Conservation (phyloP, 148 eudicot genomes). For the Nyssa sinensis region DNA sequence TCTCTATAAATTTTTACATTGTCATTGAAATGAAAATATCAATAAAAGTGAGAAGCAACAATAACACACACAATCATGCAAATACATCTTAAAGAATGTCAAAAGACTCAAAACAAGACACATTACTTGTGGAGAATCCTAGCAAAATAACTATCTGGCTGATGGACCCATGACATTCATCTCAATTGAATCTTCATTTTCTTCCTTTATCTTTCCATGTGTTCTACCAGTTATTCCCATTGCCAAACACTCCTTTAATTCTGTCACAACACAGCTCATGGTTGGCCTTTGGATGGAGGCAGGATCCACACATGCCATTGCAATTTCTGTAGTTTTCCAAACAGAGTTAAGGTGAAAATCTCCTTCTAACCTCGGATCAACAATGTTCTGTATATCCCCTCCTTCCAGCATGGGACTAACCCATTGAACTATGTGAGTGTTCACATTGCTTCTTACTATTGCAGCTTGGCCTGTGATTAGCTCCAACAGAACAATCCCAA, state of each 20-base stretch:
- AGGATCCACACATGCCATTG: constrained; percentile 20
- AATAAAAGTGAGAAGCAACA: too few relatives aligned
- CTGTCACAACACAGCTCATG: constrained; percentile 24
- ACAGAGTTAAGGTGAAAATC: constrained; percentile 16
- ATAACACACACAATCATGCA: too few relatives aligned
- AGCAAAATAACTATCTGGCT: too few relatives aligned
- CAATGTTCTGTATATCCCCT: constrained; percentile 18
- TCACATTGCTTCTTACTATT: constrained; percentile 4
- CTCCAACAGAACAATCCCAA: constrained; percentile 25
- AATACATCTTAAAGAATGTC: too few relatives aligned
- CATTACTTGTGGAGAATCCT: too few relatives aligned
- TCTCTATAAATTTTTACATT: too few relatives aligned
- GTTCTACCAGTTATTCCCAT: not conserved
- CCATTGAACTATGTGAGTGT: constrained; percentile 16
- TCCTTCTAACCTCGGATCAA: constrained; percentile 14
- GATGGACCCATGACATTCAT: too few relatives aligned
- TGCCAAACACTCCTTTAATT: constrained; percentile 24
- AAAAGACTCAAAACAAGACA: too few relatives aligned
- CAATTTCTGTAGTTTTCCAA: constrained; percentile 22
- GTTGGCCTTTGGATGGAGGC: constrained; percentile 14
- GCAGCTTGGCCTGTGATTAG: constrained; percentile 25
- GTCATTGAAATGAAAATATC: too few relatives aligned
- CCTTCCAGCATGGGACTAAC: constrained; percentile 9
- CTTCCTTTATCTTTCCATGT: too few relatives aligned
- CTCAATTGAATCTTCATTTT: too few relatives aligned